These are phyloP conservation scores for Gastrolobium villosum DNA, from an alignment of 306 rosid species.

Conservation along the genomic window DNA sequence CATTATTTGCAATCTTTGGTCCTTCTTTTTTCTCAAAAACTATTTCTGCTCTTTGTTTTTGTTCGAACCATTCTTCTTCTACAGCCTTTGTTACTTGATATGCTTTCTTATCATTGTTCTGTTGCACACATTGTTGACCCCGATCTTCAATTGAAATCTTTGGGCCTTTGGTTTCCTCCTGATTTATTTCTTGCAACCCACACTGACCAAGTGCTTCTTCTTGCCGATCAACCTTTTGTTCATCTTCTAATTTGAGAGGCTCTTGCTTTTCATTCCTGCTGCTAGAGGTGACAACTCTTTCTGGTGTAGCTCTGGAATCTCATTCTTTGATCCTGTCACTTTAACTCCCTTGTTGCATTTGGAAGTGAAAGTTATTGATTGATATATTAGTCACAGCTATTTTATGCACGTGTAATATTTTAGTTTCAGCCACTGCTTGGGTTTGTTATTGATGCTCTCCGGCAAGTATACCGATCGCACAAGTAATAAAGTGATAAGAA, in stretches of 20 bases:
- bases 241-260: slow-evolving; percentile 24
- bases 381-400: too few species aligned
- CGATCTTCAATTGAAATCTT: neutral
- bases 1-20: slow-evolving; percentile 30
- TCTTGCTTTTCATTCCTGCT: slow-evolving; percentile 18
- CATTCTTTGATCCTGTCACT: neutral
- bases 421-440: too few species aligned
- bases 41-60: neutral
- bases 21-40: slow-evolving; percentile 1
- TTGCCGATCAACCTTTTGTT: neutral
- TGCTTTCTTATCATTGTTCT: slow-evolving; percentile 29
- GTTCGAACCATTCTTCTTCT: slow-evolving; percentile 33
- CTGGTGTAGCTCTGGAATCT: neutral
- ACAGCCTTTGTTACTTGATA: slow-evolving; percentile 17
- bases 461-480: too few species aligned
- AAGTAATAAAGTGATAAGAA: too few species aligned
- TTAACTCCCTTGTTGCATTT: neutral
- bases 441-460: too few species aligned
- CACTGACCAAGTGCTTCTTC: neutral
- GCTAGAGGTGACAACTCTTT: slow-evolving; percentile 36
- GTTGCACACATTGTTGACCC: slow-evolving; percentile 37
- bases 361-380: neutral
- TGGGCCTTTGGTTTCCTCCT: neutral
- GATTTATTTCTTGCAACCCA: neutral
- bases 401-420: too few species aligned